Conservation (phyloP, 176 grass and related monocot species). For the Lolium perenne region DNA sequence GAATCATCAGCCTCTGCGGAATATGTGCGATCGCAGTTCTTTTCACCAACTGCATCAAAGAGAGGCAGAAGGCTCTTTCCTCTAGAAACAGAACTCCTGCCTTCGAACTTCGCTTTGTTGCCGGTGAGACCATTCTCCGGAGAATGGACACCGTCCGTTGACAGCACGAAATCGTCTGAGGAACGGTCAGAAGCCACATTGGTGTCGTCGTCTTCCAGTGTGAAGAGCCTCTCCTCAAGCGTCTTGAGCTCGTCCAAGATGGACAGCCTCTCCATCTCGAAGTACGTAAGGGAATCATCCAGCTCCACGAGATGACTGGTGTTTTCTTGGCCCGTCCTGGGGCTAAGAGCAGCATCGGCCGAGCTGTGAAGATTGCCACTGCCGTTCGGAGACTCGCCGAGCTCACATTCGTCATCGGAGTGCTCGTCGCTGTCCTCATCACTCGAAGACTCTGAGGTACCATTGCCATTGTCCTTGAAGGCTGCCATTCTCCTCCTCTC, state of each 20-base stretch:
- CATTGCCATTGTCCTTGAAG: constrained; percentile 52
- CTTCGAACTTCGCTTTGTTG: constrained; percentile 42
- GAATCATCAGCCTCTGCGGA: constrained; percentile 26
- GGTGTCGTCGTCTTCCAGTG: constrained; percentile 74
- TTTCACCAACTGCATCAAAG: constrained; percentile 64
- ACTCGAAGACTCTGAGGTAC: constrained; percentile 67
- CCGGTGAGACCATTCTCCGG: constrained; percentile 17
- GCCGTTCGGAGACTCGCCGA: constrained; percentile 59
- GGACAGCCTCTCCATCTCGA: constrained; percentile 91
- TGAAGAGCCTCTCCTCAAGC: constrained; percentile 84
- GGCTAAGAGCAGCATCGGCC: constrained; percentile 21
- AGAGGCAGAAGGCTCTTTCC: constrained; percentile 86
- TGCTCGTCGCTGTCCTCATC: constrained; percentile 62
- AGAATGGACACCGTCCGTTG: constrained; percentile 24
- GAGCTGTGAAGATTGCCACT: constrained; percentile 41
- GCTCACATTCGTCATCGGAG: constrained; percentile 47
- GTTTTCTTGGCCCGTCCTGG: constrained; percentile 36
- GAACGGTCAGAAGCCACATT: constrained; percentile 37
- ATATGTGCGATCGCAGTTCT: constrained; percentile 47
- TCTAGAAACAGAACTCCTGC: constrained; percentile 47
- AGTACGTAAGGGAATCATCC: constrained; percentile 85
- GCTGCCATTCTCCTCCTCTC: constrained; percentile 48
- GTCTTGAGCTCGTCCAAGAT: constrained; percentile 91
- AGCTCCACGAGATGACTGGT: constrained; percentile 53
- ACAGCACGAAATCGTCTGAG: constrained; percentile 45